Base-by-base conservation (phyloP, 2,329 filamentous ascomycete species). In the Albophoma yamanashiensis region DNA sequence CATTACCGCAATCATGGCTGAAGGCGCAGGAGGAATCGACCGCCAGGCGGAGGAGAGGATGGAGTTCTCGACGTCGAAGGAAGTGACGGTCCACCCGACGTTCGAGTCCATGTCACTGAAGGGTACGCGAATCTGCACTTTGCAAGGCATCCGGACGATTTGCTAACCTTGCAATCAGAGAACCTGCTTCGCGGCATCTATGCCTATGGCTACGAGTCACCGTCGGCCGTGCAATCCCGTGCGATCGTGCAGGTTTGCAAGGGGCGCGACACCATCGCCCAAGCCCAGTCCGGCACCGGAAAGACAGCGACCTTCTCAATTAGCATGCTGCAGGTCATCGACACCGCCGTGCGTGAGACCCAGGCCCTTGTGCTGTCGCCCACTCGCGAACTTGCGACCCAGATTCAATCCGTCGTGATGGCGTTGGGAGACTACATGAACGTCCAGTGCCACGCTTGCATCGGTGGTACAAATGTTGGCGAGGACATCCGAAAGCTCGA, bases 361-460 rank as follows among this genome's bases (percentile, higher is more conserved):
- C 92, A 97, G 80, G 94, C 94, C 6, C 86, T 99, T 53, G 92
- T 99, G 12, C 85, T 99, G 11, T 97, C 94, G 4, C 94, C 94
- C 2, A 97, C 93, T 25, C 91, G 94, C 72, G 94, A 99, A 82
- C 81, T 99, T 65, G 94, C 94, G 55, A 97, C 93, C 36, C 94
- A 99, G 78, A 99, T 99, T 65, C 94, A 99, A 78, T 96, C 91
- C 42, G 94, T 99, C 62, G 89, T 99, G 67, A 96, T 97, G 87
- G 94, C 94, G n/a, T 85, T 99, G n/a, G 94, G 94, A 66, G 94
- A 99, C 76, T 99, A 97, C 81, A 97, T 99, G 94, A 97, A 97
- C 72, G 91, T 99, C 4, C 92, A 99, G 77, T 99, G 94, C 78
- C 94, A 99, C 70, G 93, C 94, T 62, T 99, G 94, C 76, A 97